These are phyloP conservation scores for Condylostoma magnum DNA, from an alignment of 169 alveolate genomes.

Conservation along the genomic window DNA sequence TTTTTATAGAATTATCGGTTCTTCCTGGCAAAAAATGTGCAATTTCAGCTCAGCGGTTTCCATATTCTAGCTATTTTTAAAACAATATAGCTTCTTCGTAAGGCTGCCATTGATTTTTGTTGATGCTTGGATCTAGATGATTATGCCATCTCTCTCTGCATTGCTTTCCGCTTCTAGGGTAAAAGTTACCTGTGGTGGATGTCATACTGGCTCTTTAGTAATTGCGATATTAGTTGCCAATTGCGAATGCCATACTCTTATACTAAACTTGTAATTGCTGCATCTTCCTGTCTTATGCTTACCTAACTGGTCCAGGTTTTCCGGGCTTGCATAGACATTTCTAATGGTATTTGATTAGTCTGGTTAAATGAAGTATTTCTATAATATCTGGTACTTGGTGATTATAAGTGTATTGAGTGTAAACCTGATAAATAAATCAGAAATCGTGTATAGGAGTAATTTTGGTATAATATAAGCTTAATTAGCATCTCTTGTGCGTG, in stretches of 20 bases:
- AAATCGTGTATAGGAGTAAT: too few relatives aligned
- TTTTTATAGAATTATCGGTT: slow-evolving; percentile 68
- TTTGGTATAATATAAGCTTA: too few relatives aligned
- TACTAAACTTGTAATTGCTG: slow-evolving; percentile 23
- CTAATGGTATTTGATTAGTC: too few relatives aligned
- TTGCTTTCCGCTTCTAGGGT: slow-evolving; percentile 75
- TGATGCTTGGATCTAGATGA: slow-evolving; percentile 75
- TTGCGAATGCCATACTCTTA: slow-evolving; percentile 26
- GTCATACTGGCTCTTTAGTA: not conserved
- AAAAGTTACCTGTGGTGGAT: slow-evolving; percentile 22
- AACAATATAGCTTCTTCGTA: slow-evolving; percentile 69
- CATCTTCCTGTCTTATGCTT: slow-evolving; percentile 9
- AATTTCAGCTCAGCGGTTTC: slow-evolving; percentile 76
- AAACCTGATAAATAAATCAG: too few relatives aligned
- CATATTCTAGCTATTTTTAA: slow-evolving; percentile 61
- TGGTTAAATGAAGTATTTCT: too few relatives aligned
- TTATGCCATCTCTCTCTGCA: slow-evolving; percentile 89
- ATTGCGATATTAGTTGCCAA: slow-evolving; percentile 30
- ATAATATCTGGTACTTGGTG: too few relatives aligned
- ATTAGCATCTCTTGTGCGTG: too few relatives aligned
- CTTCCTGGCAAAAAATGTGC: slow-evolving; percentile 28
- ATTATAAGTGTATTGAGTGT: too few relatives aligned
- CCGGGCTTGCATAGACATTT: slow-evolving; percentile 1
- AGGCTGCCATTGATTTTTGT: slow-evolving; percentile 63
- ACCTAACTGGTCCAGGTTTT: slow-evolving; percentile 12